Evolutionary conservation across 352 stramenopile species (phyloP), one percentile per base, ranked within the genome.

Genomic region (Phytophthora boehmeriae): DNA sequence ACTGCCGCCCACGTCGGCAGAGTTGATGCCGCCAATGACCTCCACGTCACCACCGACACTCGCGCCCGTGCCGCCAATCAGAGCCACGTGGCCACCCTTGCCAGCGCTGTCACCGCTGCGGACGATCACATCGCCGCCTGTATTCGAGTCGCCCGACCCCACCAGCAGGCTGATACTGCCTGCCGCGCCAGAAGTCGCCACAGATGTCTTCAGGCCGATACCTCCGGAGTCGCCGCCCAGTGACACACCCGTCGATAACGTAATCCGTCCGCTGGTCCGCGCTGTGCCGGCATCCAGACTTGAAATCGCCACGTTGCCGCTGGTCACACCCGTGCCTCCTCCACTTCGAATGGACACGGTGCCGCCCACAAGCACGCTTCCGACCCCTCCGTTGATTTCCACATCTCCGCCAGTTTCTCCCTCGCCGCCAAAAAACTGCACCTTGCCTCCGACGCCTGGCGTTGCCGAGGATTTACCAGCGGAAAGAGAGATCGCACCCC

Each of bases 291-390:
- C 9, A n/a, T 39, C 34, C 34, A 39, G 39, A 5, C 16, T 53
- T 1, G 42, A 52, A 11, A 53, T 25, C 39, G 38, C 25, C 28
- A 69, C 50, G 22, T 55, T 44, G 16, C 53, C 61, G 22, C 54
- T 56, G 17, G 32, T 44, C 20, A 16, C 25, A 22, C 39, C 27
- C 6, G n/a, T n/a, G 9, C 28, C 27, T 8, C 10, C 13, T 14
- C 53, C 53, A 41, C 52, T 61, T 3, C n/a, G 34, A n/a, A 61
- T 61, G n/a, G 5, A 19, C 6, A 61, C 44, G 25, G 27, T 45
- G 6, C 41, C 53, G 16, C 53, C 53, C 13, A 23, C 44, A 16
- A 20, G 34, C 10, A 17, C 4, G n/a, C 8, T 23, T 8, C 22
- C 25, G 25, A 25, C 17, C 23, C 9, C 49, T 38, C 35, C 36